Evolutionary conservation across 257 asterid genomes (phyloP).

Genomic region (Petunia secreta): DNA sequence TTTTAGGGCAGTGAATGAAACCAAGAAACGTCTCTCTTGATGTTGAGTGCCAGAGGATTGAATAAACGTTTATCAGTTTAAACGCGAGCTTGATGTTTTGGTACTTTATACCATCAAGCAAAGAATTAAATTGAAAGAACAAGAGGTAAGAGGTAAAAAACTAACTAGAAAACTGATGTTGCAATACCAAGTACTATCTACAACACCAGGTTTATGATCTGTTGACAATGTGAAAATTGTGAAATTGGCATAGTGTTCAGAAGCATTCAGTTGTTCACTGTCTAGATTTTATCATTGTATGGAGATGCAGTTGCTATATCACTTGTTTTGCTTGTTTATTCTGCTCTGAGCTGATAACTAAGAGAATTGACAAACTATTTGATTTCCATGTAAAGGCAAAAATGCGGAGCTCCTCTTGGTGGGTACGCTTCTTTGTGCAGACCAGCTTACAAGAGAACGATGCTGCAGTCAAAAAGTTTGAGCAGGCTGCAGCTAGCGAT

Average conservation of each 20-base stretch:
- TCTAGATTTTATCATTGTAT: background rate
- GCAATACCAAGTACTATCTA: constrained; percentile 2
- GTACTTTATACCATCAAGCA: background rate
- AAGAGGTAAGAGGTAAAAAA: background rate
- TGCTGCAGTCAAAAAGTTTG: constrained; percentile 70
- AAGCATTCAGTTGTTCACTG: background rate
- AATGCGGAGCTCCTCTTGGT: constrained; percentile 83
- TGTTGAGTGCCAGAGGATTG: background rate
- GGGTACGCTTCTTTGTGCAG: constrained; percentile 79
- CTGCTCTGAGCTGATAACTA: background rate
- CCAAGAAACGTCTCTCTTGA: background rate
- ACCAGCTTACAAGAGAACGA: constrained; percentile 85
- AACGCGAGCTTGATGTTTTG: background rate
- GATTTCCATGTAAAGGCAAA: constrained; percentile 57
- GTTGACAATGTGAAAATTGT: background rate
- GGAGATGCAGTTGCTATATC: background rate
- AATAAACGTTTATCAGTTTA: background rate
- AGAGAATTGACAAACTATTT: background rate
- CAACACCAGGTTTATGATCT: background rate
- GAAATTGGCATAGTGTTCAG: background rate
- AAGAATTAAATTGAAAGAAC: background rate
- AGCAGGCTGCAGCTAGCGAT: constrained; percentile 61
- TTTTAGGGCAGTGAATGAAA: background rate
- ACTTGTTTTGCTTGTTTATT: background rate
- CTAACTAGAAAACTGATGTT: background rate